These are phyloP conservation scores for Xerophyta viscosa DNA, from an alignment of 106 monocot species.

Conservation along the genomic window DNA sequence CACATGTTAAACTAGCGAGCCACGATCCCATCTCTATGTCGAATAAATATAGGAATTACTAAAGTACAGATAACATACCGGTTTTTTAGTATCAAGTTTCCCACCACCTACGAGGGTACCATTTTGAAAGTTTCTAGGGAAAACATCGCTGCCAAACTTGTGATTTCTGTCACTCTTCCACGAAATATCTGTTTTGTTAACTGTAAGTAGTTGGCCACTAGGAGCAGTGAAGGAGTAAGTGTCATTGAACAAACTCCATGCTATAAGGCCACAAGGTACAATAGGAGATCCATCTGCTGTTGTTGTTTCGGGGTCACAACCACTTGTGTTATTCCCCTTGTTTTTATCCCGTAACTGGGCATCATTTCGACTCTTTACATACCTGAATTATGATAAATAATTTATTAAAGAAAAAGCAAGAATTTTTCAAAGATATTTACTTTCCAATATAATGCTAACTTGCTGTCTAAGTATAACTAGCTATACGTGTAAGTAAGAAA, in stretches of 20 bases:
- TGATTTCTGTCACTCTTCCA: slow-evolving; percentile 96
- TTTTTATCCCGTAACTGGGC: slow-evolving; percentile 39
- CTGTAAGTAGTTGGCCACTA: slow-evolving; percentile 22
- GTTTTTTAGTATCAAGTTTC: slow-evolving; percentile 37
- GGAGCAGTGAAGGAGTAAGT: slow-evolving; percentile 59
- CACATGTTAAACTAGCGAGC: too few relatives aligned
- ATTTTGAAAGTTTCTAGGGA: slow-evolving; percentile 81
- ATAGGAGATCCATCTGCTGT: slow-evolving; percentile 40
- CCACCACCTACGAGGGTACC: slow-evolving; percentile 66
- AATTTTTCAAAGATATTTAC: too few relatives aligned
- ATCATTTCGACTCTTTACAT: slow-evolving; percentile 97
- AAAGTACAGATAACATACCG: slow-evolving; percentile 39
- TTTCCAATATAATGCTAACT: too few relatives aligned
- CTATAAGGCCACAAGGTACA: slow-evolving; percentile 94
- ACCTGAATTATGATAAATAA: slow-evolving; percentile 31
- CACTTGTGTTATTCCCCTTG: slow-evolving; percentile 41
- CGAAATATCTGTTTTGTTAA: slow-evolving; percentile 78
- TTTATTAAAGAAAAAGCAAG: too few relatives aligned
- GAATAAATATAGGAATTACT: too few relatives aligned
- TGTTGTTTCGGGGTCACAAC: slow-evolving; percentile 69
- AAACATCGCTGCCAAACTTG: slow-evolving; percentile 92
- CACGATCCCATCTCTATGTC: too few relatives aligned
- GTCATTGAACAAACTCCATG: slow-evolving; percentile 98
- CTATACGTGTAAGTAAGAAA: too few relatives aligned
- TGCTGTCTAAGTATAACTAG: too few relatives aligned